Conservation (phyloP, 352 stramenopile species). For the Phytopythium helicoides region DNA sequence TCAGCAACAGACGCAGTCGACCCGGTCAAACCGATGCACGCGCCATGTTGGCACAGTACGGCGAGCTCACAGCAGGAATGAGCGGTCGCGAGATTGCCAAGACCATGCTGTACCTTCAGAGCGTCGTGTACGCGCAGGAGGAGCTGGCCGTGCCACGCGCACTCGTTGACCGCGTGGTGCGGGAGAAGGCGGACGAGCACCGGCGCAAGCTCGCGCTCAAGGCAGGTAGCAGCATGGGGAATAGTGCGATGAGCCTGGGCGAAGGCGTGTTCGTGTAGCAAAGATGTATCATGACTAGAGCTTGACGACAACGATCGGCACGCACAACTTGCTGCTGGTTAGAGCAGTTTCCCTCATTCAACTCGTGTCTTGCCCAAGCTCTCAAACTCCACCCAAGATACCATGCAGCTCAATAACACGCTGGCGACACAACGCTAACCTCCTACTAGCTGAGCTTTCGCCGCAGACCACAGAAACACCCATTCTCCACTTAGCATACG, state of each 20-base stretch:
- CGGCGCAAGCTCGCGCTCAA: constrained; percentile 62
- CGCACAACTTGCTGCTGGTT: no score
- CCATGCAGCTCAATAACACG: no score
- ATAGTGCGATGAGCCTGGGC: background rate
- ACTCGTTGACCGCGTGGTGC: constrained; percentile 57
- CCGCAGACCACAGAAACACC: no score
- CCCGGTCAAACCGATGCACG: constrained; percentile 5
- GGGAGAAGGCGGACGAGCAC: constrained; percentile 77
- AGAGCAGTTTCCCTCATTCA: no score
- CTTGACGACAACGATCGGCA: no score
- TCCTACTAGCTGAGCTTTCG: no score
- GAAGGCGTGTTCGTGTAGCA: background rate
- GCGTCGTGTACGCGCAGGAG: constrained; percentile 75
- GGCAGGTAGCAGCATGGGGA: background rate
- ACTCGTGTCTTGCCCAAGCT: no score
- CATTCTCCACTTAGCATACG: no score
- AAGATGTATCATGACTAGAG: no score
- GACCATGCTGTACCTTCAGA: constrained; percentile 86
- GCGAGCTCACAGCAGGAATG: constrained; percentile 63
- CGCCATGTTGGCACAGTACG: constrained; percentile 43
- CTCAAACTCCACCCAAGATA: no score
- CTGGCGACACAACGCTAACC: no score
- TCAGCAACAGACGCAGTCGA: constrained; percentile 1
- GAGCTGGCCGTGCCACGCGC: constrained; percentile 44
- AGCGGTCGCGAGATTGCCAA: constrained; percentile 86